Evolutionary conservation across 2,329 filamentous ascomycete genomes (phyloP).

Genomic region (Scedosporium boydii): DNA sequence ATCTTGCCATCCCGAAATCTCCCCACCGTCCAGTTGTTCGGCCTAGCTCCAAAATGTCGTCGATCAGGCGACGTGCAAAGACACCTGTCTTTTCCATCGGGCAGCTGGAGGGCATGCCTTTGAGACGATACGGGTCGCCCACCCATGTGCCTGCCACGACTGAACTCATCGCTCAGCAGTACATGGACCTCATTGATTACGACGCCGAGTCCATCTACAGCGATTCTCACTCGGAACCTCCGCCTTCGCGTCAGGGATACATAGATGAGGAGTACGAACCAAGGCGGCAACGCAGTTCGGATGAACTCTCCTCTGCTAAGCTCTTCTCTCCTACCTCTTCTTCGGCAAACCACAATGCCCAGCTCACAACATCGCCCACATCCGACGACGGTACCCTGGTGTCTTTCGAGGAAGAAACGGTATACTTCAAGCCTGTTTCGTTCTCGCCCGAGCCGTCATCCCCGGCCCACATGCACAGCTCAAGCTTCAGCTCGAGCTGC

Average conservation of each 20-base stretch:
- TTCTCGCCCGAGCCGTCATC: conserved; percentile 25
- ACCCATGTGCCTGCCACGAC: conserved; percentile 22
- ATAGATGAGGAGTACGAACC: conserved; percentile 2
- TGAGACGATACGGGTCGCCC: conserved; percentile 4
- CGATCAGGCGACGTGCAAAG: conserved; percentile 23
- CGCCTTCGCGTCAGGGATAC: conserved; percentile 1
- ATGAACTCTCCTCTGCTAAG: not conserved
- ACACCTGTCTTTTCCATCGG: conserved; percentile 36
- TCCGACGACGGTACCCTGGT: conserved; percentile 38
- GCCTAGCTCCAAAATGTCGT: conserved; percentile 3
- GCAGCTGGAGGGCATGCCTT: conserved; percentile 26
- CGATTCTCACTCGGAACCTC: not conserved
- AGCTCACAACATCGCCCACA: conserved; percentile 20
- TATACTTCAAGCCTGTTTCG: conserved; percentile 36
- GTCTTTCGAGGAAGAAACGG: conserved; percentile 34
- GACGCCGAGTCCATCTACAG: conserved; percentile 1
- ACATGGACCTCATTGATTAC: conserved; percentile 29
- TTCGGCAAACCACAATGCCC: not conserved
- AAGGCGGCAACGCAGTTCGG: conserved; percentile 2
- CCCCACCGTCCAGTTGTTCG: not conserved
- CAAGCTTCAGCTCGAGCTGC: conserved; percentile 3
- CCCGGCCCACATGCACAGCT: conserved; percentile 15
- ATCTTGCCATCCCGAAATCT: not conserved
- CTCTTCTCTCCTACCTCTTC: not conserved
- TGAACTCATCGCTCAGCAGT: conserved; percentile 36